Evolutionary conservation across 1,284 basidiomycete species (phyloP), one percentile per base, ranked within the genome.

Genomic region (Boletellus deceptivus): DNA sequence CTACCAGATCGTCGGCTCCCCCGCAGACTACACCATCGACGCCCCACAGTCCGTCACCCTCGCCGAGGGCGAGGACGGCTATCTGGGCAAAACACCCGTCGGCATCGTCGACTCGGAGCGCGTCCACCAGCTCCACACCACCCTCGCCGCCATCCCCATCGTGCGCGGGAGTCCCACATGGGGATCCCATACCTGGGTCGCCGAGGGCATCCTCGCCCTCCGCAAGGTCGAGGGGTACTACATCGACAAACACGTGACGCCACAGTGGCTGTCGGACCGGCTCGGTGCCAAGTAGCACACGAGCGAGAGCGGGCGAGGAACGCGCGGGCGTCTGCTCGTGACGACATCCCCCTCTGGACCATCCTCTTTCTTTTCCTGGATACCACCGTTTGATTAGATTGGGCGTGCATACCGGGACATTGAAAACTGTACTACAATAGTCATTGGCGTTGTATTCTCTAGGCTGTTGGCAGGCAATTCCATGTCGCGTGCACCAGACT

Each of bases 11-110:
- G 20, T 52, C 10, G 68, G 67, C 22, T 62, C 62, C 1, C n/a
- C 46, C 18, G 13, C 56, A 37, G 63, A 68, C 60, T 70, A 65
- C 42, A 54, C 55, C 33, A 52, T 67, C 3, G 65, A 70, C 16
- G 67, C 52, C 1, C 65, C 65, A 3, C 68, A 69, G 49, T 67
- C 65, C 1, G 65, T 69, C 50, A 65, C 68, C 0, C 58, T 67
- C 7, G 64, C 62, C 42, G 54, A 55, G 31, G 64, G 68, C 25
- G 67, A 67, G 24, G 65, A 58, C 34, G 64, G 55, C 13, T 67
- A 69, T 31, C 4, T 47, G 43, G 46, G 56, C 37, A 69, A 54
- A 43, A n/a, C 27, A 33, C 43, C 58, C 3, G 54, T 67, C 20
- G 65, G 65, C n/a, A 13, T 46, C 2, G 68, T 60, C 18, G 65